A percentile compares a stretch with the other conserved stretches of the same genome.
Conservation (phyloP, 176 grass and related monocot genomes). For the Rhynchospora tenuis region DNA sequence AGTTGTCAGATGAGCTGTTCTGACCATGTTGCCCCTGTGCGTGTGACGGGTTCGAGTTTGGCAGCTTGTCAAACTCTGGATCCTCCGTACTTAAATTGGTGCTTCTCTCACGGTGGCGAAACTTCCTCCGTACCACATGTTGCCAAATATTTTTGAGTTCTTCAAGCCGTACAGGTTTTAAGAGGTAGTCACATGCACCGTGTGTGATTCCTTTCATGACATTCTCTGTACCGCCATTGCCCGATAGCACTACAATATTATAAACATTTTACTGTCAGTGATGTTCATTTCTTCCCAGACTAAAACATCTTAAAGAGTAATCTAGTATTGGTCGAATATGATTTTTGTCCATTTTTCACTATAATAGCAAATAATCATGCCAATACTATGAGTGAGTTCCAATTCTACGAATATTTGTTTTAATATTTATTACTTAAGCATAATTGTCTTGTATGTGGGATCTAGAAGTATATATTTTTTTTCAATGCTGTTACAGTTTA, state of each 20-base stretch:
- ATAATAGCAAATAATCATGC: not conserved
- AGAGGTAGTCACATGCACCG: constrained; percentile 90
- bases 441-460: not conserved
- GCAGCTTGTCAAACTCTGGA: constrained; percentile 46
- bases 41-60: constrained; percentile 28
- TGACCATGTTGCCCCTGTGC: constrained; percentile 32
- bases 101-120: constrained; percentile 33
- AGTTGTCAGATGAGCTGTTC: constrained; percentile 42
- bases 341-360: not conserved
- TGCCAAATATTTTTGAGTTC: constrained; percentile 97
- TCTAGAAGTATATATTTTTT: not conserved
- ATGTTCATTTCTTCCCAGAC: not conserved
- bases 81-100: constrained; percentile 12
- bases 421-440: not conserved
- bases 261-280: constrained; percentile 11
- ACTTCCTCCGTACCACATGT: constrained; percentile 88
- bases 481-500: not conserved
- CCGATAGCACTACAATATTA: constrained; percentile 69
- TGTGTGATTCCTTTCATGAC: constrained; percentile 99
- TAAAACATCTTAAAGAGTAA: not conserved
- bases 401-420: not conserved
- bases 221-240: constrained; percentile 85
- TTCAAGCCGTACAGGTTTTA: constrained; percentile 90
- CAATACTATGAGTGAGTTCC: not conserved
- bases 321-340: not conserved